Evolutionary conservation across 345 rosid genomes (phyloP).

Genomic region (Eucalyptus sideroxylon): DNA sequence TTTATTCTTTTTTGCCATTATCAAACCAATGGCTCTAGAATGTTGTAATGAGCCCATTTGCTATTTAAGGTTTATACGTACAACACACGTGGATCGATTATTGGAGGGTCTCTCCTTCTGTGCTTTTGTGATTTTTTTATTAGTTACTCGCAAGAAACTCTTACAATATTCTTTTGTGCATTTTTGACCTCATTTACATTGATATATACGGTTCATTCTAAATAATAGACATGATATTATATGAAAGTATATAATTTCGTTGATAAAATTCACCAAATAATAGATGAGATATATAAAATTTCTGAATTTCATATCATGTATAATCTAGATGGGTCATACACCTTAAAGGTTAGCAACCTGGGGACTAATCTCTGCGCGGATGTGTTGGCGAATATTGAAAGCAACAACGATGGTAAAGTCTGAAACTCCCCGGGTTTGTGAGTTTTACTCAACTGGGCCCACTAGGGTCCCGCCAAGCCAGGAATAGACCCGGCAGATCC

Average conservation of each 20-base stretch:
- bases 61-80: neutral
- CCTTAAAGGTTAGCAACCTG: neutral
- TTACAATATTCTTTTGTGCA: neutral
- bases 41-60: neutral
- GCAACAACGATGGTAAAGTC: neutral
- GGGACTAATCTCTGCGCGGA: neutral
- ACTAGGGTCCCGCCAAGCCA: neutral
- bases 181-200: neutral
- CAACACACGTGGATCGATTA: neutral
- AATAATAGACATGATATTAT: too few relatives aligned
- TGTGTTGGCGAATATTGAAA: neutral
- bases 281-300: neutral
- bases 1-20: neutral
- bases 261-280: neutral
- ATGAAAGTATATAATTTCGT: too few relatives aligned
- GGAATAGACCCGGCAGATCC: neutral
- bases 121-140: neutral
- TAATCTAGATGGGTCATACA: neutral
- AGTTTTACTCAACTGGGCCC: neutral
- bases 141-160: neutral
- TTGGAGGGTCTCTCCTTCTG: neutral
- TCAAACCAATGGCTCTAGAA: neutral
- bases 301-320: neutral
- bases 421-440: neutral
- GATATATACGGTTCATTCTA: neutral